These are phyloP conservation scores for Colletotrichum spinosum DNA, from an alignment of 2,329 filamentous ascomycete genomes.

Conservation along the genomic window DNA sequence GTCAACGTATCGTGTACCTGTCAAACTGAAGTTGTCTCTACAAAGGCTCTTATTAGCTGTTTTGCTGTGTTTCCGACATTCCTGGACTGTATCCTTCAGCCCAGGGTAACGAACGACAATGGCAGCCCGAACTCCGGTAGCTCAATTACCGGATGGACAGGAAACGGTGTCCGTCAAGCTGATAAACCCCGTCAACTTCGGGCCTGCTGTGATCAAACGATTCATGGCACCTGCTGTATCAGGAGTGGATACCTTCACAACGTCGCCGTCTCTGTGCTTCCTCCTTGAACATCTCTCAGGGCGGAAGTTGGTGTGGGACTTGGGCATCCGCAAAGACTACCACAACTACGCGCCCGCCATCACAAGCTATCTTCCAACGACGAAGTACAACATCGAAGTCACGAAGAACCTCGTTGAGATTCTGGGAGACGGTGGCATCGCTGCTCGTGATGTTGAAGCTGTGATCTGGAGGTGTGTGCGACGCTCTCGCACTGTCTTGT, in stretches of 20 bases:
- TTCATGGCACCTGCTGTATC: slow-evolving; percentile 53
- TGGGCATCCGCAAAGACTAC: slow-evolving; percentile 46
- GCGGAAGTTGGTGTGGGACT: slow-evolving; percentile 44
- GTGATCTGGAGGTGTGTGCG: slow-evolving; percentile 31
- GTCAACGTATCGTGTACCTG: no score
- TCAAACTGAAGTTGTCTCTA: no score
- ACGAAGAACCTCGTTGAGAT: slow-evolving; percentile 43
- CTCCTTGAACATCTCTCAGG: slow-evolving; percentile 45
- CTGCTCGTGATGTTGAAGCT: slow-evolving; percentile 23
- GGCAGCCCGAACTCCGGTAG: no score
- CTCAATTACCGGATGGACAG: slow-evolving; percentile 37
- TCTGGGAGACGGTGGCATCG: slow-evolving; percentile 33
- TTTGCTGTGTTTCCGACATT: no score
- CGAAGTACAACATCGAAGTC: slow-evolving; percentile 42
- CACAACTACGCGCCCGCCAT: slow-evolving; percentile 43
- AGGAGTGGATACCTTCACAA: slow-evolving; percentile 47
- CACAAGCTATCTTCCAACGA: slow-evolving; percentile 42
- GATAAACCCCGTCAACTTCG: slow-evolving; percentile 54
- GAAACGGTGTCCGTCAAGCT: slow-evolving; percentile 44
- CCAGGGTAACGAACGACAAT: no score
- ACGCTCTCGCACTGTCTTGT: no score
- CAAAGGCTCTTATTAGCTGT: no score
- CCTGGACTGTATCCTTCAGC: no score
- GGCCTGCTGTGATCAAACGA: slow-evolving; percentile 50
- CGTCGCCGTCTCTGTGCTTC: slow-evolving; percentile 45